These are phyloP conservation scores for Patellifolia procumbens DNA, from an alignment of 179 eudicot genomes.

Conservation along the genomic window DNA sequence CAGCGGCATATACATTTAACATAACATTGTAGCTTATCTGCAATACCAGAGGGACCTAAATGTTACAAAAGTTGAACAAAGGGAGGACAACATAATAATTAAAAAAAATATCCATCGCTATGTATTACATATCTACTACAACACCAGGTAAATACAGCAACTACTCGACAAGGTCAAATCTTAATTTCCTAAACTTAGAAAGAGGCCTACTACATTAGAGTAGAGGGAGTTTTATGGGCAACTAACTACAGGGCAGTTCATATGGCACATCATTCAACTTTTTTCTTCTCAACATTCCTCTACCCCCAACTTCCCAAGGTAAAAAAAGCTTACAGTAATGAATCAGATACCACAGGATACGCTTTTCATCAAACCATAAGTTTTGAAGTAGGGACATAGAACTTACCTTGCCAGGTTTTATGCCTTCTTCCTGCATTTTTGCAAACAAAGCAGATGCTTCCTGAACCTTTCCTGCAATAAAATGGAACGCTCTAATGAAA, in stretches of 20 bases:
- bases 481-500: background rate
- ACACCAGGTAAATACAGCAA: no score
- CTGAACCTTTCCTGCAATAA: conserved; percentile 60
- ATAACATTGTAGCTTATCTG: conserved; percentile 84
- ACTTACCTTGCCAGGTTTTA: conserved; percentile 78
- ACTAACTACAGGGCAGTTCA: background rate
- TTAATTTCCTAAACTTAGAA: background rate
- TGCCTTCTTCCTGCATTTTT: conserved; percentile 77
- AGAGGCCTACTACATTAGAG: background rate
- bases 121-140: no score
- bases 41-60: conserved; percentile 20
- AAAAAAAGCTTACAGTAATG: background rate
- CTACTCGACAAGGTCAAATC: no score
- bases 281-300: background rate
- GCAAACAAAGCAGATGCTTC: conserved; percentile 68
- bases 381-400: background rate
- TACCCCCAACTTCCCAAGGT: background rate
- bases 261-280: background rate
- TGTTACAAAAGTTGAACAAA: background rate
- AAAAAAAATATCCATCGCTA: no score
- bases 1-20: conserved; percentile 65
- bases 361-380: background rate
- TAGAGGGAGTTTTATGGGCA: background rate
- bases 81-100: background rate
- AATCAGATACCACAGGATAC: background rate